Evolutionary conservation across 2,329 filamentous ascomycete genomes (phyloP).

Genomic region (Fusarium setosum): DNA sequence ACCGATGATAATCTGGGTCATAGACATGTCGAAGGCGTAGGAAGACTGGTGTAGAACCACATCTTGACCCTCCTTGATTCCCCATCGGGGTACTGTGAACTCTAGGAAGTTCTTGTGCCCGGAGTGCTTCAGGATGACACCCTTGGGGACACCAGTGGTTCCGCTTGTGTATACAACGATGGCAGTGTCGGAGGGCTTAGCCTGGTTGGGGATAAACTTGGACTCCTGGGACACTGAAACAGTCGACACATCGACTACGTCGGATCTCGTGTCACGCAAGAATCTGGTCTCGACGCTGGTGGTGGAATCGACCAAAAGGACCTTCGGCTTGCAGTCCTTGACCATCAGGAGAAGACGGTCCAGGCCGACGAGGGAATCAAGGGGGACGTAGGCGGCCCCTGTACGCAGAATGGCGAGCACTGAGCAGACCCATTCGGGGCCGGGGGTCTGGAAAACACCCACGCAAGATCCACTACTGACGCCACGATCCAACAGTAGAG

Average conservation of each 20-base stretch:
- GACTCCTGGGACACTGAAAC: neutral
- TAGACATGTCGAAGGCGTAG: conserved; percentile 2
- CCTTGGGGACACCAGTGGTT: neutral
- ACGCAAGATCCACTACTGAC: too few relatives aligned
- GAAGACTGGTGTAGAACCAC: neutral
- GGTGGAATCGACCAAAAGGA: neutral
- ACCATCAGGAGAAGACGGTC: conserved; percentile 40
- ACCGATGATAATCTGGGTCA: too few relatives aligned
- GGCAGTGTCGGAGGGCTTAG: neutral
- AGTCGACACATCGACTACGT: neutral
- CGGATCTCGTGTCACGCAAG: neutral
- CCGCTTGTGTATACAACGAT: neutral
- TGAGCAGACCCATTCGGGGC: too few relatives aligned
- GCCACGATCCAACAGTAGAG: too few relatives aligned
- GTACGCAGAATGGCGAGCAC: conserved; percentile 54
- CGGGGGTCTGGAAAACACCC: too few relatives aligned
- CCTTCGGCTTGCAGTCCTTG: neutral
- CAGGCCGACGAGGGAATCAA: conserved; percentile 50
- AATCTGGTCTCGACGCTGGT: neutral
- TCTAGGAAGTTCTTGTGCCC: neutral
- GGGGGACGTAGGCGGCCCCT: conserved; percentile 51
- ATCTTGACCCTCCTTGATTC: too few relatives aligned
- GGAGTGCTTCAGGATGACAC: neutral
- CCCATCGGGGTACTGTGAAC: too few relatives aligned
- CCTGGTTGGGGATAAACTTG: neutral